These are phyloP conservation scores for Eremomyces bilateralis DNA, from an alignment of 495 filamentous ascomycete species.

Conservation along the genomic window DNA sequence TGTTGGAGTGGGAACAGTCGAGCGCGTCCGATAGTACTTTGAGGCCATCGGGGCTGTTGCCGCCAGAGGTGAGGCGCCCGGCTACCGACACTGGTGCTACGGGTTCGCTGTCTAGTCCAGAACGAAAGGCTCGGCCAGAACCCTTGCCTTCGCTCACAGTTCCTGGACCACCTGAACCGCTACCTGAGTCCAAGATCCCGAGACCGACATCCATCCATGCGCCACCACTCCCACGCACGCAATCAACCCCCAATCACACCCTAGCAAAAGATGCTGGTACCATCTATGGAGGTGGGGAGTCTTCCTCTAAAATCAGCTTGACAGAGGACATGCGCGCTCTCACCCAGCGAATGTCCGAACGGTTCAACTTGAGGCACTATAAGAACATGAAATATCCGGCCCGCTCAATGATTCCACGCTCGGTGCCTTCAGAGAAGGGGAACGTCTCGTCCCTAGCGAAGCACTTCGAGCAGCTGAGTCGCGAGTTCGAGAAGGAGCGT, in stretches of 20 bases:
- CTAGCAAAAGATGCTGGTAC: conserved; percentile 19
- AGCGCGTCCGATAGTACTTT: too few species aligned
- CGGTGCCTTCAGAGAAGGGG: conserved; percentile 35
- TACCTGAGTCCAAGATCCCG: conserved; percentile 13
- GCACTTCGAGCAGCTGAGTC: conserved; percentile 89
- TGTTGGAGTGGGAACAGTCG: too few species aligned
- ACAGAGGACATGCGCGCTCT: conserved; percentile 6
- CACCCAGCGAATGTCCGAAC: conserved; percentile 15
- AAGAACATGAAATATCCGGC: conserved; percentile 14
- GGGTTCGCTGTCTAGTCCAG: too few species aligned
- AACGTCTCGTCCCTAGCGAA: conserved; percentile 75
- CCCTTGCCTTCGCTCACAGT: conserved; percentile 1
- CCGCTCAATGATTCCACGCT: conserved; percentile 74
- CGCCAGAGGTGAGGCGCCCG: too few species aligned
- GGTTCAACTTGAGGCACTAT: conserved; percentile 9
- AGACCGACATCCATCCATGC: conserved; percentile 20
- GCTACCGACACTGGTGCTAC: too few species aligned
- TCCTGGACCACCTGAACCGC: conserved; percentile 1
- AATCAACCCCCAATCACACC: conserved; percentile 49
- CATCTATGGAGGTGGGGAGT: conserved; percentile 1
- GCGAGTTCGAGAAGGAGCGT: conserved; percentile 91
- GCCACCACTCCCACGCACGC: conserved; percentile 34
- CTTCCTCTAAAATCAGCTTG: conserved; percentile 7
- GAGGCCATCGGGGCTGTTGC: too few species aligned
- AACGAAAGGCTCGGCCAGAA: too few species aligned